A percentile compares a stretch with the other conserved stretches of the same genome.
phyloP scores from a whole-genome alignment of 2,329 filamentous ascomycete species.

The Acrocalymma vagum region DNA sequence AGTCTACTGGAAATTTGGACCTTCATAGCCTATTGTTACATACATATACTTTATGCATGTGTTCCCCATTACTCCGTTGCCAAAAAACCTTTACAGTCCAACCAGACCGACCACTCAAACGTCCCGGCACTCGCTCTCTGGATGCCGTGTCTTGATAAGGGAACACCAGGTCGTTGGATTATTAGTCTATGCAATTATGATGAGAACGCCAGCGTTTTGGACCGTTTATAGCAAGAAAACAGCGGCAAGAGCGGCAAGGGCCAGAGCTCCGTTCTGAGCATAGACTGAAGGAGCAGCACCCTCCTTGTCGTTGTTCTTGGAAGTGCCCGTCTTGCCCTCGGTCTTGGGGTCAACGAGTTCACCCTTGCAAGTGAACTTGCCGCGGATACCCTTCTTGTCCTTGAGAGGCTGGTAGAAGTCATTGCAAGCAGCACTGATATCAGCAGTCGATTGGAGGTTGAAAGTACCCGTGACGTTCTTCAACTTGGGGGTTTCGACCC shows the following conservation, averaged over 20 bases:
- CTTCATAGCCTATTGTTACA: slow-evolving; percentile 46
- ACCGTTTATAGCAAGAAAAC: slow-evolving; percentile 57
- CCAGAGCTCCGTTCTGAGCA: slow-evolving; percentile 51
- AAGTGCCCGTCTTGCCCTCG: slow-evolving; percentile 43
- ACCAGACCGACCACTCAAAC: slow-evolving; percentile 28
- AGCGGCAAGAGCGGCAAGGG: slow-evolving; percentile 56
- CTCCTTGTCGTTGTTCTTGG: slow-evolving; percentile 28
- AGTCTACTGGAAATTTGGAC: slow-evolving; percentile 38
- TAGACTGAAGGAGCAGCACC: slow-evolving; percentile 51
- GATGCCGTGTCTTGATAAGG: slow-evolving; percentile 43
- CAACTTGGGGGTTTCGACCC: slow-evolving; percentile 72
- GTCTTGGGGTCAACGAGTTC: slow-evolving; percentile 46
- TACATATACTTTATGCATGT: slow-evolving; percentile 42
- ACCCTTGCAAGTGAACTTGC: slow-evolving; percentile 51
- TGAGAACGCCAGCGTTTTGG: slow-evolving; percentile 47
- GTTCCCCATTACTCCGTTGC: slow-evolving; percentile 36
- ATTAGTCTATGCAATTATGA: slow-evolving; percentile 50
- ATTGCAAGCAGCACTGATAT: slow-evolving; percentile 51
- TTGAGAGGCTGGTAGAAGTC: slow-evolving; percentile 51
- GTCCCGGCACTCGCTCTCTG: slow-evolving; percentile 29
- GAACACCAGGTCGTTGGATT: slow-evolving; percentile 38
- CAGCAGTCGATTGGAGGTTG: slow-evolving; percentile 57
- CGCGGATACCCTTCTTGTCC: slow-evolving; percentile 54
- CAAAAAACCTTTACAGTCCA: slow-evolving; percentile 32
- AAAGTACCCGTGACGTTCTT: slow-evolving; percentile 58